Conservation (phyloP, 441 rosid species). For the Capsella rubella region DNA sequence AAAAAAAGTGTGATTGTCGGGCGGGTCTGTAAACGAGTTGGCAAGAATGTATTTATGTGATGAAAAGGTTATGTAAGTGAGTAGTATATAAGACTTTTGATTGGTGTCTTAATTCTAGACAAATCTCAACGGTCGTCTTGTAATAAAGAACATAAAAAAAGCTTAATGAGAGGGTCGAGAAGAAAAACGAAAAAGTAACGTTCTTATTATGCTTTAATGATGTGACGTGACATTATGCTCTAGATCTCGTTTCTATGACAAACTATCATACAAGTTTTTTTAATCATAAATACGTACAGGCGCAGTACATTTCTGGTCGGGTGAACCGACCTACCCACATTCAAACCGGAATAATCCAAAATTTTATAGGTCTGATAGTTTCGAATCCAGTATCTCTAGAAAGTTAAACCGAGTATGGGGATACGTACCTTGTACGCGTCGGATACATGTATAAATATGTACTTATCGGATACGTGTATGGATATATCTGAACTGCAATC, state of each 20-base stretch:
- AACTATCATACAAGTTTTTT: not conserved
- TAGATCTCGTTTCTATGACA: slow-evolving; percentile 13
- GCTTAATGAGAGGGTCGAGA: slow-evolving; percentile 31
- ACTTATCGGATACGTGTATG: too few relatives aligned
- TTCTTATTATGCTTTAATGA: slow-evolving; percentile 29
- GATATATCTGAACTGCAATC: not conserved
- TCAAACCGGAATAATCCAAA: slow-evolving; percentile 1
- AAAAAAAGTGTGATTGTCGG: not conserved
- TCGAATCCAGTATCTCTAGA: not conserved
- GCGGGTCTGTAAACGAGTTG: not conserved
- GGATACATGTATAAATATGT: not conserved
- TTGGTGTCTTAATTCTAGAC: slow-evolving; percentile 38
- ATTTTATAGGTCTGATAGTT: not conserved
- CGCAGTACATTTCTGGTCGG: slow-evolving; percentile 9
- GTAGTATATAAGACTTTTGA: not conserved
- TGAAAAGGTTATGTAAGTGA: slow-evolving; percentile 4
- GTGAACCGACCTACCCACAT: slow-evolving; percentile 7
- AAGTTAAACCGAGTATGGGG: not conserved
- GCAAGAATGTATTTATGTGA: not conserved
- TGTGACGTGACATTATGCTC: slow-evolving; percentile 41
- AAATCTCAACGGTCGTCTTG: slow-evolving; percentile 48
- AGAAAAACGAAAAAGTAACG: slow-evolving; percentile 36
- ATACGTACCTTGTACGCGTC: not conserved
- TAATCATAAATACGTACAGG: not conserved
- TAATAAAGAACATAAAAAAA: slow-evolving; percentile 28